These are phyloP conservation scores for Ogataea siamensis DNA, from an alignment of 805 yeast genomes.

Conservation along the genomic window DNA sequence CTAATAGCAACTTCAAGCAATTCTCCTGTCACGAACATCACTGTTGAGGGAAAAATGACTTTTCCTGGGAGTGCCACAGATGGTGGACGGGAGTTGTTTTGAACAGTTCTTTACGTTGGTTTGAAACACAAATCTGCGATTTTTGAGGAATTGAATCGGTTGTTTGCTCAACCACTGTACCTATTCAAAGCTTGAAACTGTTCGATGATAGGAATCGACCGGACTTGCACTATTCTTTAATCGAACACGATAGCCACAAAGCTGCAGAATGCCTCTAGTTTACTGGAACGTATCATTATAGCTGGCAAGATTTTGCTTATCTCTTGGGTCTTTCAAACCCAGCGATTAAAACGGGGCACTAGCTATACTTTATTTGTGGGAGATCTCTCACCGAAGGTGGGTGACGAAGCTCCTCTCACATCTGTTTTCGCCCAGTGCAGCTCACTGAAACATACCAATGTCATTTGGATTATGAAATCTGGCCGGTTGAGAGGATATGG, in stretches of 20 bases:
- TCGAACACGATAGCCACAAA: constrained; percentile 61
- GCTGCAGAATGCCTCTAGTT: constrained; percentile 62
- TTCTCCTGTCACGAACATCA: constrained; percentile 10
- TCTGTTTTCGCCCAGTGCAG: constrained; percentile 55
- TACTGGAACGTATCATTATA: constrained; percentile 55
- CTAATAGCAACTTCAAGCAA: no score
- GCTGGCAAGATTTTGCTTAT: constrained; percentile 58
- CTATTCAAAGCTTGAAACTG: constrained; percentile 63
- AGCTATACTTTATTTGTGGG: constrained; percentile 80
- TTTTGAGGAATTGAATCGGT: constrained; percentile 59
- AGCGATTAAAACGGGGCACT: constrained; percentile 55
- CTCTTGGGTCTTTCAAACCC: constrained; percentile 84
- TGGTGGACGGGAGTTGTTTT: constrained; percentile 80
- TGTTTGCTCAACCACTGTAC: constrained; percentile 57
- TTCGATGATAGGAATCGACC: constrained; percentile 71
- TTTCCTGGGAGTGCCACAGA: constrained; percentile 67
- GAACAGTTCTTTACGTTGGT: constrained; percentile 74
- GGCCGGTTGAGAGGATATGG: constrained; percentile 92
- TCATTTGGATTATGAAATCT: constrained; percentile 97
- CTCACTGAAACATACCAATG: constrained; percentile 77
- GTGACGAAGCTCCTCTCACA: constrained; percentile 69
- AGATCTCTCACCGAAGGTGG: constrained; percentile 77
- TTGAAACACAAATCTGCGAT: constrained; percentile 62
- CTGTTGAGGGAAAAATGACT: constrained; percentile 7
- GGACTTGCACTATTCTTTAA: constrained; percentile 79